Evolutionary conservation across 1,284 basidiomycete species (phyloP).

Genomic region (Malassezia slooffiae): DNA sequence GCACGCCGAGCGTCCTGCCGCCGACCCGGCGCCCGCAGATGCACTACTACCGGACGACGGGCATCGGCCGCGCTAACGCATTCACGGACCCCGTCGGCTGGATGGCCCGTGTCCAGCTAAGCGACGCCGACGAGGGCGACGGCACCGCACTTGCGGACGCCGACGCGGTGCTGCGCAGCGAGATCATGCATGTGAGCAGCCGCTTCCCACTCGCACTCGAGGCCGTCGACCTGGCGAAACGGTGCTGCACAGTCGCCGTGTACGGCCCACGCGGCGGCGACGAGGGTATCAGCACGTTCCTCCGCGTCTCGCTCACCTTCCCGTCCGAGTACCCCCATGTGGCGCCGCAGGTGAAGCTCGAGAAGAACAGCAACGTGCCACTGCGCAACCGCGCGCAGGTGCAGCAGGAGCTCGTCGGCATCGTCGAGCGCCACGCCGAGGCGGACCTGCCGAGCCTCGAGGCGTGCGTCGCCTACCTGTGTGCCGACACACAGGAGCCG

Average conservation of each 20-base stretch:
- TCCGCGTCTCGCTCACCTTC: slow-evolving; percentile 35
- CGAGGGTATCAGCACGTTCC: slow-evolving; percentile 18
- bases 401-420: slow-evolving; percentile 18
- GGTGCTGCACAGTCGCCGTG: slow-evolving; percentile 28
- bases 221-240: slow-evolving; percentile 31
- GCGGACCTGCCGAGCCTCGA: slow-evolving; percentile 21
- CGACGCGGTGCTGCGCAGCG: slow-evolving; percentile 19
- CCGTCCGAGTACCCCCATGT: slow-evolving; percentile 29
- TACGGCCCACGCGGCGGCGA: slow-evolving; percentile 44
- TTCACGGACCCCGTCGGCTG: background rate
- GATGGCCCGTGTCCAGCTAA: slow-evolving; percentile 1
- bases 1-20: no score
- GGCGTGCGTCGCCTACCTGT: slow-evolving; percentile 23
- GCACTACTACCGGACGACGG: slow-evolving; percentile 7
- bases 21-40: slow-evolving; percentile 7
- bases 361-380: slow-evolving; percentile 33
- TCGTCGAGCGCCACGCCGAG: slow-evolving; percentile 18
- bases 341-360: slow-evolving; percentile 35
- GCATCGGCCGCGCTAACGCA: no score
- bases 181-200: slow-evolving; percentile 31
- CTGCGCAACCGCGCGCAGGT: slow-evolving; percentile 36
- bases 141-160: slow-evolving; percentile 7
- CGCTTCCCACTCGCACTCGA: slow-evolving; percentile 30
- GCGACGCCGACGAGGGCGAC: background rate
- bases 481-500: no score